Conservation (phyloP, 2,329 filamentous ascomycete species). For the Neopestalotiopsis clavispora region DNA sequence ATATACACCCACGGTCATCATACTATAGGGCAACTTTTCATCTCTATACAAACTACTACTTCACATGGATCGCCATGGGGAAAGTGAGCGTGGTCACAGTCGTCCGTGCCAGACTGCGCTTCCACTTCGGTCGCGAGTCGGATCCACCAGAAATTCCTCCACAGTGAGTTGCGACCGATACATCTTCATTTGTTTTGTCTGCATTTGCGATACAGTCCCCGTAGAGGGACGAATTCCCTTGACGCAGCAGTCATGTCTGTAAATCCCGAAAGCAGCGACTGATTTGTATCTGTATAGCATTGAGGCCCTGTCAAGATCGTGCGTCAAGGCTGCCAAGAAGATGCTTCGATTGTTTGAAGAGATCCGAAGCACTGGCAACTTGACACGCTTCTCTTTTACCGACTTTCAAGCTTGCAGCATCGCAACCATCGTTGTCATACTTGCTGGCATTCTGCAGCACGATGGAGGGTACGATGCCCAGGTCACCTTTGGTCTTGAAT, state of each 20-base stretch:
- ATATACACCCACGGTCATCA: constrained; percentile 32
- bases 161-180: background rate
- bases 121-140: constrained; percentile 20
- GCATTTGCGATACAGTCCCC: too few relatives aligned
- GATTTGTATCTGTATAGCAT: background rate
- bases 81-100: constrained; percentile 39
- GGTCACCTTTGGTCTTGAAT: constrained; percentile 36
- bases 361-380: constrained; percentile 32
- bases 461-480: constrained; percentile 35
- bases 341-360: constrained; percentile 37
- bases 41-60: constrained; percentile 42
- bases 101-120: constrained; percentile 30
- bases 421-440: constrained; percentile 39
- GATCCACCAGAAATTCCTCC: constrained; percentile 18
- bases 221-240: too few relatives aligned
- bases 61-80: constrained; percentile 41
- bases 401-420: constrained; percentile 45
- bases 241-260: too few relatives aligned
- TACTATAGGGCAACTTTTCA: constrained; percentile 39
- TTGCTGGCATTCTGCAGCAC: constrained; percentile 39
- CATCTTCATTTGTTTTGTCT: background rate
- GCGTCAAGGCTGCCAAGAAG: constrained; percentile 37
- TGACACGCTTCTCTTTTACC: constrained; percentile 42
- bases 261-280: background rate
- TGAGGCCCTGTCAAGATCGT: constrained; percentile 29